Conservation (phyloP, 2,329 filamentous ascomycete genomes). For the Cytospora leucostoma region DNA sequence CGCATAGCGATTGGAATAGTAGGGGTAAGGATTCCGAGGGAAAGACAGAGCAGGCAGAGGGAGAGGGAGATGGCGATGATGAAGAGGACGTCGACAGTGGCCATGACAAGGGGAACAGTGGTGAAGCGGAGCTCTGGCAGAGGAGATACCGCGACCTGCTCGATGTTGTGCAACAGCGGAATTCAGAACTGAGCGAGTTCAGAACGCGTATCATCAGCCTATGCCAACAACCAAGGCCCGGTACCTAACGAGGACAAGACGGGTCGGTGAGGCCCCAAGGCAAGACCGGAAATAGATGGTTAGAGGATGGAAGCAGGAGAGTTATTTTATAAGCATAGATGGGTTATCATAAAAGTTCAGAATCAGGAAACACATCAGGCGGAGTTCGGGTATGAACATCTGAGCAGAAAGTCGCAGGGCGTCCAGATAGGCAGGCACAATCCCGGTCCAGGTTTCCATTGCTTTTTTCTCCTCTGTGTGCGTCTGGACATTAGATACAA, state of each 20-base stretch:
- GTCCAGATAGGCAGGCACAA: no score
- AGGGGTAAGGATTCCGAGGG: slow-evolving; percentile 9
- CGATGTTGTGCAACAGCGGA: slow-evolving; percentile 59
- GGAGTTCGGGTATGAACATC: no score
- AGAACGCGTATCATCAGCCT: slow-evolving; percentile 45
- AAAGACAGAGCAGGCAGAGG: slow-evolving; percentile 22
- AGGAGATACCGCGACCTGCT: slow-evolving; percentile 59
- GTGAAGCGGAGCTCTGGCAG: slow-evolving; percentile 48
- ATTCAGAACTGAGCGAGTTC: slow-evolving; percentile 52
- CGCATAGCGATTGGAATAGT: slow-evolving; percentile 45
- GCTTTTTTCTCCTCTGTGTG: no score
- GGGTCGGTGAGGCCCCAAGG: neutral
- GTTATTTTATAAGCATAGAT: no score
- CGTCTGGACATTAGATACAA: no score
- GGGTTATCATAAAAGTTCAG: no score
- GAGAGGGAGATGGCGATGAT: slow-evolving; percentile 26
- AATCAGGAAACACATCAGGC: no score
- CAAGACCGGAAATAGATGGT: neutral
- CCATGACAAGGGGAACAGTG: slow-evolving; percentile 28
- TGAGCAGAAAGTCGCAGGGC: no score
- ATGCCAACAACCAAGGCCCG: slow-evolving; percentile 9
- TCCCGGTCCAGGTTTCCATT: no score
- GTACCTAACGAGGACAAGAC: neutral
- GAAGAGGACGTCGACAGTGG: slow-evolving; percentile 29
- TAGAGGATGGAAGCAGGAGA: no score